These are phyloP conservation scores for Naegleria gruberi DNA, from an alignment of 208 protist species.

Conservation along the genomic window DNA sequence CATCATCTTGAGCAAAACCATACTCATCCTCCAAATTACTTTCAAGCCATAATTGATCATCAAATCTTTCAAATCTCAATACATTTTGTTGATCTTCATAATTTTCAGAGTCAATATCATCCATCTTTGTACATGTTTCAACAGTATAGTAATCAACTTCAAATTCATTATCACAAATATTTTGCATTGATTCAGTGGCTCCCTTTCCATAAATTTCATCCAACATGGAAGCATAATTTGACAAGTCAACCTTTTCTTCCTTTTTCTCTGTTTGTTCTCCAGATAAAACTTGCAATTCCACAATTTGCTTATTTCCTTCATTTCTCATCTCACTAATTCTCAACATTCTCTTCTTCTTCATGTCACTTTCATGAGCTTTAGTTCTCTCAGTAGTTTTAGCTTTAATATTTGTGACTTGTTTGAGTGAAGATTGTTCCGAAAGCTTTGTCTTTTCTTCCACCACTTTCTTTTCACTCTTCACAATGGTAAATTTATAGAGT, in stretches of 20 bases:
- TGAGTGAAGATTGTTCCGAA: neutral
- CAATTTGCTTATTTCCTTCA: neutral
- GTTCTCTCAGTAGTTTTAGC: neutral
- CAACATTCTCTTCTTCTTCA: neutral
- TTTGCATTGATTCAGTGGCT: neutral
- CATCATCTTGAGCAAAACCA: neutral
- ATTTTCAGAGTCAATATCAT: neutral
- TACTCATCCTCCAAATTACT: neutral
- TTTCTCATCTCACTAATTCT: neutral
- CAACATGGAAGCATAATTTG: neutral
- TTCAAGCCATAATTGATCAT: slow-evolving; percentile 4
- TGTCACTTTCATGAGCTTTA: neutral
- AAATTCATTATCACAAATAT: neutral
- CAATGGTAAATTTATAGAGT: neutral
- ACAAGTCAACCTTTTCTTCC: neutral
- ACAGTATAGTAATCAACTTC: neutral
- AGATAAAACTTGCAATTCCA: neutral
- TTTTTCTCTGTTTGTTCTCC: neutral
- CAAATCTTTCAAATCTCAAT: slow-evolving; percentile 1
- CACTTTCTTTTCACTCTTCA: neutral
- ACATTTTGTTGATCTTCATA: neutral
- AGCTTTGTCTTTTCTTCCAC: neutral
- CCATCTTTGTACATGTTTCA: neutral
- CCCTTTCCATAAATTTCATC: neutral
- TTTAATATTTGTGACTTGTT: neutral